Base-by-base conservation (phyloP, 306 rosid genomes). In the Malus fusca region DNA sequence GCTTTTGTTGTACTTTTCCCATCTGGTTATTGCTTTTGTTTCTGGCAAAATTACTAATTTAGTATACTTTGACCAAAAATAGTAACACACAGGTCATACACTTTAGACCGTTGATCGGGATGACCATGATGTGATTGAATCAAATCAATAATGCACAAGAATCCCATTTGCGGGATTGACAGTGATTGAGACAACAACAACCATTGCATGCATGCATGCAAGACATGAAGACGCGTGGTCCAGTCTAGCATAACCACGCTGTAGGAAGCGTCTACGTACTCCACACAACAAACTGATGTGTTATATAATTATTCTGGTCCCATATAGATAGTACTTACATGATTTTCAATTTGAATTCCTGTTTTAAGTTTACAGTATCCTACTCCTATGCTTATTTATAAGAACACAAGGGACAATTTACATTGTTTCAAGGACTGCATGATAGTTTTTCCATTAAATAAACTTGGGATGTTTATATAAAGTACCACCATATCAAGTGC, bases 221-320 rank as follows among this genome's bases (percentile, higher is more conserved):
- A 48, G 73, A 76, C 71, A 44, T 76, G 25, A n/a, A 56, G 69
- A 53, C 67, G 63, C 72, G 82, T 77, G 77, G 78, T 76, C 66
- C 79, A 48, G 26, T 44, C 15, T 31, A 62, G 69, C 65, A 37
- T 28, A 14, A 75, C 75, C 63, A 69, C 67, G 63, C 2, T 51
- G 55, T 15, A 51, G 21, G 55, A 15, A 8, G 8, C 17, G 55
- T 48, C 53, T 15, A 48, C 44, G 0, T 35, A 8, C 55, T 51
- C 8, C 55, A 51, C 55, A 51, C 55, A 51, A 15, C 55, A 17
- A 51, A 15, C 21, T 51, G 21, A 51, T 51, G 55, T 51, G 21
- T 51, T 51, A 51, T 17, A 37, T 7, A 37, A 37, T 37, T 37
- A 37, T 33, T 5, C 37, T 33, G 37, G 37, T 33, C 8, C 37